Base-by-base conservation (phyloP, 495 filamentous ascomycete genomes). In the Penicillium psychrofluorescens region DNA sequence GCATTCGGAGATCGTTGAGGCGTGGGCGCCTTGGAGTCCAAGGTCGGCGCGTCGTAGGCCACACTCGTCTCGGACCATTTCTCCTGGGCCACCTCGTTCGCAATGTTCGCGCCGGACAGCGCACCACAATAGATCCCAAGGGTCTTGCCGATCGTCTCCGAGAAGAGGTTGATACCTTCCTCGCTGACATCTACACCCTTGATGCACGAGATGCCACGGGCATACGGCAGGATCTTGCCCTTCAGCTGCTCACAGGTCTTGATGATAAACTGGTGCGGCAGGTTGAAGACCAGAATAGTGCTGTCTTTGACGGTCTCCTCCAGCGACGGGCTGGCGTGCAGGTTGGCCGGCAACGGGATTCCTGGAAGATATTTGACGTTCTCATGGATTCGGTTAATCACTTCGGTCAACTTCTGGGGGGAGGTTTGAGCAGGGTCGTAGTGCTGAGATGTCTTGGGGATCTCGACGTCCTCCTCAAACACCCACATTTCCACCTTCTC, bases 71-170 rank as follows among this genome's bases (percentile, higher is more conserved):
- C 94, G 51, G 83, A 95, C 76, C 86, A 95, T 62, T 95, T 91
- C 70, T 95, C 92, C 54, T 78, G 78, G 5, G 94, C 94, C 44
- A 99, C 89, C 67, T 97, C 94, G 54, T 76, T 86, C 41, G 94
- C 94, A 46, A 99, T 95, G 71, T 99, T 99, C 44, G 92, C 94
- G 11, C 94, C 94, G 35, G 87, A 94, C 10, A 99, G 78, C 2
- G 94, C 90, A 59, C 94, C 94, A 58, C 90, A 95, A 75, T 99
- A 99, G 60, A 99, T 99, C 42, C 84, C 86, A 7, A 99, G 76
- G 36, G 80, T 81, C 54, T 82, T 78, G 45, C 90, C 89, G 57
- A 99, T 97, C 53, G 82, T 87, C 61, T 99, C 94, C n/a, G 84
- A 90, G 75, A 96, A 94, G 14, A 99, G 78, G 46, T 76, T 76